These are phyloP conservation scores for Gaertneriomyces sp. DNA, from an alignment of 192 early-diverging fungal genomes.

Conservation along the genomic window DNA sequence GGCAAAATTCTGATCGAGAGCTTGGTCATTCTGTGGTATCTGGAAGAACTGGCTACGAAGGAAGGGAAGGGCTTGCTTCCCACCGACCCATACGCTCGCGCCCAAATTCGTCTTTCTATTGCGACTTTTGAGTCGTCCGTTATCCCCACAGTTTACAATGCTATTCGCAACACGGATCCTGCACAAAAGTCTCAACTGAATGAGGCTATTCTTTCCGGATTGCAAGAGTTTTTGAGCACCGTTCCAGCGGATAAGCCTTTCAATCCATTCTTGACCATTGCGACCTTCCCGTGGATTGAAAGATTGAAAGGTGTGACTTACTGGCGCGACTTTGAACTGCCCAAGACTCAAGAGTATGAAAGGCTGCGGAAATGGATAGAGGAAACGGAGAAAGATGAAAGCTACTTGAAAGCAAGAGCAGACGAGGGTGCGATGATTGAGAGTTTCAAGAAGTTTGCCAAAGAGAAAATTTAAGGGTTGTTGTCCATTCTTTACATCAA, in stretches of 20 bases:
- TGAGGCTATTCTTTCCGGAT: not conserved
- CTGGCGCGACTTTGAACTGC: not conserved
- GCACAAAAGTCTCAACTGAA: not conserved
- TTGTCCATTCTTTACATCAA: too few relatives aligned
- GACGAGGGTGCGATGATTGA: not conserved
- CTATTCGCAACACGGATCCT: not conserved
- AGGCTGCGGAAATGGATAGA: not conserved
- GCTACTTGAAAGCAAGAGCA: not conserved
- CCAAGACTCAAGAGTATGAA: not conserved
- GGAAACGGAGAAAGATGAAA: not conserved
- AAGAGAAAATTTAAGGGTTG: not conserved
- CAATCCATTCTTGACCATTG: not conserved
- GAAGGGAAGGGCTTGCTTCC: not conserved
- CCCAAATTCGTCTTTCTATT: not conserved
- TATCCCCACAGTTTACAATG: too few relatives aligned
- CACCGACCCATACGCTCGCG: not conserved
- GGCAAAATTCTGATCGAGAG: not conserved
- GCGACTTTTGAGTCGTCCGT: not conserved
- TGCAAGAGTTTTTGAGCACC: not conserved
- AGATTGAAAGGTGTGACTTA: not conserved
- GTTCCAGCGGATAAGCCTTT: not conserved
- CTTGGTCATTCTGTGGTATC: not conserved
- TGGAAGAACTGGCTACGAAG: not conserved
- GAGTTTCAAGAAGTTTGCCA: not conserved
- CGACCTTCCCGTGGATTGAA: not conserved